Percentiles rank a stretch among this genome's conserved stretches.
These are phyloP conservation scores for Sporisorium graminicola DNA, from an alignment of 1,284 basidiomycete species.

Conservation along the genomic window DNA sequence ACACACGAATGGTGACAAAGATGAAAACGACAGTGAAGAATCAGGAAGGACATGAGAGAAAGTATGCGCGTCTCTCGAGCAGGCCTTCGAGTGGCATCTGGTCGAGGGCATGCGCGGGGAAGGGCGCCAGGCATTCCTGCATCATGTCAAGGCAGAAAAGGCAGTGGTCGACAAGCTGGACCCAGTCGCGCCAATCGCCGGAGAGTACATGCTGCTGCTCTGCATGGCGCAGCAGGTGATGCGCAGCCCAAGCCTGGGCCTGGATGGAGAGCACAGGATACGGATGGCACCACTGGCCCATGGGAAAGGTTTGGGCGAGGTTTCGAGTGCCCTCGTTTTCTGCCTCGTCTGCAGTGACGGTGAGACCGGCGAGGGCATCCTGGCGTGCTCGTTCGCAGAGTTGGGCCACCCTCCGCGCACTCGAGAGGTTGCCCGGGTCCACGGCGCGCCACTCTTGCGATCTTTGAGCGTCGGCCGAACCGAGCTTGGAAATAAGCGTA, in stretches of 20 bases:
- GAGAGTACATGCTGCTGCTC: background rate
- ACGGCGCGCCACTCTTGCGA: conserved; percentile 6
- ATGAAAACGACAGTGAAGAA: no score
- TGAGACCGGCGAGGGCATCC: conserved; percentile 9
- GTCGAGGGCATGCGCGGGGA: conserved; percentile 8
- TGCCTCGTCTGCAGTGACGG: conserved; percentile 10
- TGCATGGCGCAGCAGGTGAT: conserved; percentile 8
- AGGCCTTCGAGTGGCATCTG: conserved; percentile 8
- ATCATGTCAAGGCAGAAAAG: conserved; percentile 12
- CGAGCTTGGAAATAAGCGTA: background rate
- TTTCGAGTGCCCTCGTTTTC: conserved; percentile 4
- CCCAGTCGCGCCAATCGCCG: background rate
- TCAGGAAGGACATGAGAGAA: background rate
- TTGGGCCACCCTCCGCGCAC: conserved; percentile 8
- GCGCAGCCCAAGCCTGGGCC: conserved; percentile 9
- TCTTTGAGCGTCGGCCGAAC: background rate
- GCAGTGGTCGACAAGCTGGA: conserved; percentile 7
- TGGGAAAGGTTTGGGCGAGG: conserved; percentile 3
- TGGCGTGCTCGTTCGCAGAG: conserved; percentile 11
- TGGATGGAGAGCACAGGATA: background rate
- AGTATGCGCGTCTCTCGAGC: conserved; percentile 12
- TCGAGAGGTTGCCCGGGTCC: conserved; percentile 2
- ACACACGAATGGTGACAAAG: no score
- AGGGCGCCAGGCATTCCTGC: conserved; percentile 6
- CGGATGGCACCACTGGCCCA: conserved; percentile 14